A percentile compares a stretch with the other conserved stretches of the same genome.
Evolutionary conservation across 176 grass and related monocot genomes (phyloP).

Genomic region (Bothriochloa decipiens): DNA sequence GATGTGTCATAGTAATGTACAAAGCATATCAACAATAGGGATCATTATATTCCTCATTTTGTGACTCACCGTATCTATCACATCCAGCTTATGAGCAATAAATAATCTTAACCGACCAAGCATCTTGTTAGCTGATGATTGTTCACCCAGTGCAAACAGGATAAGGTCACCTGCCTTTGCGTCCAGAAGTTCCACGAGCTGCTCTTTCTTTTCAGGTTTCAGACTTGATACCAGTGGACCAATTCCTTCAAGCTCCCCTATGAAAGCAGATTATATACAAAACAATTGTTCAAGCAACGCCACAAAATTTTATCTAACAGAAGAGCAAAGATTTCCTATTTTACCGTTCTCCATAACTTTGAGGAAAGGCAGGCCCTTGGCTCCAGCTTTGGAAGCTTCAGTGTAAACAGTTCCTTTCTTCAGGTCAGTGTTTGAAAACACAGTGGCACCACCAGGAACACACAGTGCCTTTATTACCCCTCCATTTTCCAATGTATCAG

Average conservation of each 20-base stretch:
- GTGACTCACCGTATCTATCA: slow-evolving; percentile 71
- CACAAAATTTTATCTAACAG: background rate
- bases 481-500: slow-evolving; percentile 76
- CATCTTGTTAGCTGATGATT: slow-evolving; percentile 61
- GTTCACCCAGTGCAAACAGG: slow-evolving; percentile 86
- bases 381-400: slow-evolving; percentile 92
- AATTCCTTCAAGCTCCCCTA: slow-evolving; percentile 91
- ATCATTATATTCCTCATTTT: background rate
- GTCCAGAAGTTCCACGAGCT: slow-evolving; percentile 54
- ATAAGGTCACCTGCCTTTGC: slow-evolving; percentile 82
- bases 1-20: slow-evolving; percentile 9
- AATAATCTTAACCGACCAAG: slow-evolving; percentile 82
- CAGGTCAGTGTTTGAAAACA: slow-evolving; percentile 93
- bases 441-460: slow-evolving; percentile 70
- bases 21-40: slow-evolving; percentile 22
- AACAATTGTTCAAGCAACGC: background rate
- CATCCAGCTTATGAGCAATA: slow-evolving; percentile 74
- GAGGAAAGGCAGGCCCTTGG: slow-evolving; percentile 95
- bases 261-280: slow-evolving; percentile 20
- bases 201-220: slow-evolving; percentile 65
- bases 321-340: slow-evolving; percentile 12
- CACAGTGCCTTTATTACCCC: slow-evolving; percentile 78
- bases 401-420: slow-evolving; percentile 90
- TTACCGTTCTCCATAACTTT: slow-evolving; percentile 93
- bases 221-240: slow-evolving; percentile 71